phyloP scores from a whole-genome alignment of 2,329 filamentous ascomycete species.

The Epichloe scottii region DNA sequence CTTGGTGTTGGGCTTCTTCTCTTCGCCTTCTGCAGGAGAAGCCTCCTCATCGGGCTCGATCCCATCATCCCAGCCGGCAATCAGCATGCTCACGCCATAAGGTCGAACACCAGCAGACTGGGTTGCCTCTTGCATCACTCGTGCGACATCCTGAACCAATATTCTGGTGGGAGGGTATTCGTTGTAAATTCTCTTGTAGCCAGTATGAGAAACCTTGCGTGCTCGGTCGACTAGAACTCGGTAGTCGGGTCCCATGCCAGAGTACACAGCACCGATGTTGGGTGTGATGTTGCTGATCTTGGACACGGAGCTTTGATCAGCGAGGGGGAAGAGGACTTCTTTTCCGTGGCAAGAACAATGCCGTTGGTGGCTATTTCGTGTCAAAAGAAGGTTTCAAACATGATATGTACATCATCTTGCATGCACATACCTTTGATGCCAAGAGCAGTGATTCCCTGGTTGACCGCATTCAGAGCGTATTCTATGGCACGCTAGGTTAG shows the following conservation, averaged over 20 bases:
- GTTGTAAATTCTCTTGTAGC: conserved; percentile 99
- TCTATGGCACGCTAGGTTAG: conserved; percentile 40
- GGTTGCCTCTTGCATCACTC: conserved; percentile 97
- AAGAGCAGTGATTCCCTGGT: conserved; percentile 95
- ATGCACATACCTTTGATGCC: conserved; percentile 78
- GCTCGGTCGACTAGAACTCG: conserved; percentile 94
- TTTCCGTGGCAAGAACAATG: conserved; percentile 96
- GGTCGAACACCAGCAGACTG: conserved; percentile 95
- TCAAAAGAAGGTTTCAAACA: conserved; percentile 7
- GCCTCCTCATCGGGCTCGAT: conserved; percentile 72
- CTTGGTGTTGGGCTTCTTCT: conserved; percentile 69
- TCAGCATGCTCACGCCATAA: conserved; percentile 88
- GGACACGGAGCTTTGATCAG: conserved; percentile 86
- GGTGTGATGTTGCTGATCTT: conserved; percentile 98
- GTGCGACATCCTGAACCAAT: conserved; percentile 94
- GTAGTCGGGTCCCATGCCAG: conserved; percentile 98
- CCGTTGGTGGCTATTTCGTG: conserved; percentile 72
- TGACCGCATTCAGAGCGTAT: conserved; percentile 98
- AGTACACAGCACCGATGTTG: conserved; percentile 99
- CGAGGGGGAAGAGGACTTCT: conserved; percentile 96
- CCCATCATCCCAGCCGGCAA: conserved; percentile 96
- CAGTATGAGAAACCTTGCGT: conserved; percentile 94
- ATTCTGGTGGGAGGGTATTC: conserved; percentile 99
- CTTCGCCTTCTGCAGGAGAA: conserved; percentile 44
- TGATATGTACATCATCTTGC: neutral